Evolutionary conservation across 331 rosid genomes (phyloP).

Genomic region (Phaseolus coccineus): DNA sequence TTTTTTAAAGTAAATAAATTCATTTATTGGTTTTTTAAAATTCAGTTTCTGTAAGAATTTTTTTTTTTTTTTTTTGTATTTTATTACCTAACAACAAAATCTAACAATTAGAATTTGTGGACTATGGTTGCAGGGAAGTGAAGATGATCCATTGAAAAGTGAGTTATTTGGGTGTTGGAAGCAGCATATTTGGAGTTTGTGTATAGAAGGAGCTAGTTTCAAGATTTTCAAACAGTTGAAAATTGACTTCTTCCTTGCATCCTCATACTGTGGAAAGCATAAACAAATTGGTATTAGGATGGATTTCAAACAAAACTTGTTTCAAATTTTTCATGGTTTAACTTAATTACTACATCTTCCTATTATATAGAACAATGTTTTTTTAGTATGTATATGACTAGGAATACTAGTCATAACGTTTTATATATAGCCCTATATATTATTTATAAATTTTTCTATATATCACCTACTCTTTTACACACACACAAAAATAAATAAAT

Average conservation of each 20-base stretch:
- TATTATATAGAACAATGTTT: slow-evolving; percentile 33
- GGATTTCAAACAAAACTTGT: background rate
- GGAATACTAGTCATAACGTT: background rate
- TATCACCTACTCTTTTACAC: background rate
- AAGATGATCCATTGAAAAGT: background rate
- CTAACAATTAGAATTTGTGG: background rate
- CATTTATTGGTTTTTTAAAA: too few species aligned
- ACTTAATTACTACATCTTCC: background rate
- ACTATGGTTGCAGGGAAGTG: slow-evolving; percentile 42
- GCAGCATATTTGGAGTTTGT: slow-evolving; percentile 30
- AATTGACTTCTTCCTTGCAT: background rate
- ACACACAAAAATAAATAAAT: background rate
- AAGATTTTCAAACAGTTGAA: slow-evolving; percentile 8
- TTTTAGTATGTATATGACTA: slow-evolving; percentile 2
- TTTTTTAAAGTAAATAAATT: too few species aligned
- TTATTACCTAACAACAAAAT: background rate
- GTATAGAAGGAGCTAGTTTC: slow-evolving; percentile 6
- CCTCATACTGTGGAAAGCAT: background rate
- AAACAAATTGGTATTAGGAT: slow-evolving; percentile 4
- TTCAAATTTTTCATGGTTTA: slow-evolving; percentile 28
- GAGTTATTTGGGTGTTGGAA: slow-evolving; percentile 18
- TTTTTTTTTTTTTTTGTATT: background rate
- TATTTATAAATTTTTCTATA: background rate
- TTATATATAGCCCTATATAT: background rate
- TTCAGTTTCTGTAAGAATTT: too few species aligned